A percentile compares a stretch with the other conserved stretches of the same genome.
Evolutionary conservation across 805 yeast species (phyloP).

Genomic region (Starmerella kuoi): DNA sequence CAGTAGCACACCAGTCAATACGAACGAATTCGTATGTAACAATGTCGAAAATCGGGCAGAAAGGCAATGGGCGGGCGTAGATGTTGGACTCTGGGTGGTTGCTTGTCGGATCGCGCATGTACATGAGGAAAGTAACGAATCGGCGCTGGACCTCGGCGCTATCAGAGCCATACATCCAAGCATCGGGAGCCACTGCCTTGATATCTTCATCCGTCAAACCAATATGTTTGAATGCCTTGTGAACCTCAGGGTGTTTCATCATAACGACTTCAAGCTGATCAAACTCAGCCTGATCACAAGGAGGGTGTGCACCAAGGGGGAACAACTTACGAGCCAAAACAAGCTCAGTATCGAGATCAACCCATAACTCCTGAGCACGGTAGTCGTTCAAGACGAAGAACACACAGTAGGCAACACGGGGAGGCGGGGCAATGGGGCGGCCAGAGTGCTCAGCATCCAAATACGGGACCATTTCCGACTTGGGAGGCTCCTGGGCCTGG

Average conservation of each 20-base stretch:
- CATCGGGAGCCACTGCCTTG: constrained; percentile 21
- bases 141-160: constrained; percentile 27
- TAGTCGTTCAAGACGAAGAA: constrained; percentile 44
- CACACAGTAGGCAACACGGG: constrained; percentile 57
- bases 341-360: constrained; percentile 51
- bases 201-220: constrained; percentile 26
- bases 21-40: constrained; percentile 48
- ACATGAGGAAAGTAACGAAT: constrained; percentile 58
- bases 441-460: constrained; percentile 54
- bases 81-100: constrained; percentile 35
- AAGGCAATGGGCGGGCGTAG: constrained; percentile 61
- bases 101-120: constrained; percentile 52
- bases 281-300: constrained; percentile 45
- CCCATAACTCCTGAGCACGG: constrained; percentile 55
- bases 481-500: constrained; percentile 53
- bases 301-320: constrained; percentile 57
- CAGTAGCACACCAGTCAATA: constrained; percentile 64
- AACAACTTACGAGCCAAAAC: constrained; percentile 44
- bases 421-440: constrained; percentile 38
- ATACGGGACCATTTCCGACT: constrained; percentile 53
- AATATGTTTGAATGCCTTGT: constrained; percentile 78
- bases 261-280: constrained; percentile 13
- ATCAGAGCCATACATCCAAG: constrained; percentile 77
- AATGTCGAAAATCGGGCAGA: constrained; percentile 61
- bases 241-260: constrained; percentile 81